These are phyloP conservation scores for Chlorella sp. DNA, from an alignment of 139 green algal genomes.

Conservation along the genomic window DNA sequence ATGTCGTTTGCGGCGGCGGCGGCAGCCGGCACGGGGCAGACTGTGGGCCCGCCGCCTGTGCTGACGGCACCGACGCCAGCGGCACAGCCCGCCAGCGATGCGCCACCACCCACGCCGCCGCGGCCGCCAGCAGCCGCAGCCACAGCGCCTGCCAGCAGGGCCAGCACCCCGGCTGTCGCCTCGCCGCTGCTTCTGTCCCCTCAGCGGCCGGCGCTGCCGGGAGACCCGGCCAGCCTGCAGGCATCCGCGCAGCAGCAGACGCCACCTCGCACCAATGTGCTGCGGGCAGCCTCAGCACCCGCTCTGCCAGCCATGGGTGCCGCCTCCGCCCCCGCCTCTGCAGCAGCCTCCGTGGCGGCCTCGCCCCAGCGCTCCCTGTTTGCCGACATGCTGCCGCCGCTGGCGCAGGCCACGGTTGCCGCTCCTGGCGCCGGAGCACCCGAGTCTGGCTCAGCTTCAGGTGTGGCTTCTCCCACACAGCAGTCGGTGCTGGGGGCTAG, in stretches of 20 bases:
- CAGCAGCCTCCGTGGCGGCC: neutral
- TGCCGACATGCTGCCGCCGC: constrained; percentile 15
- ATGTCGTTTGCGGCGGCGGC: too few species aligned
- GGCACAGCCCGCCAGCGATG: too few species aligned
- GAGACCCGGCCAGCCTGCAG: neutral
- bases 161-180: neutral
- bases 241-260: neutral
- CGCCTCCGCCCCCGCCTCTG: constrained; percentile 9
- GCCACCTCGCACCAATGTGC: neutral
- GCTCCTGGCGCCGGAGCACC: neutral
- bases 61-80: too few species aligned
- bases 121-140: too few species aligned
- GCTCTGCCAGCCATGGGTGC: neutral
- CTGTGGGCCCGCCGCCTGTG: too few species aligned
- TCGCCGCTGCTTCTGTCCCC: constrained; percentile 24
- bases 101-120: too few species aligned
- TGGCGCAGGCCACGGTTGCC: neutral
- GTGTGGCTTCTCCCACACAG: constrained; percentile 5
- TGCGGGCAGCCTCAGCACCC: constrained; percentile 9
- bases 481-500: neutral
- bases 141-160: neutral
- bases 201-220: neutral
- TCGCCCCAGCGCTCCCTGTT: constrained; percentile 28
- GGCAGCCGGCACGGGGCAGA: too few species aligned
- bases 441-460: neutral